Conservation (phyloP, 2,329 filamentous ascomycete species). For the Aspergillus flavus region DNA sequence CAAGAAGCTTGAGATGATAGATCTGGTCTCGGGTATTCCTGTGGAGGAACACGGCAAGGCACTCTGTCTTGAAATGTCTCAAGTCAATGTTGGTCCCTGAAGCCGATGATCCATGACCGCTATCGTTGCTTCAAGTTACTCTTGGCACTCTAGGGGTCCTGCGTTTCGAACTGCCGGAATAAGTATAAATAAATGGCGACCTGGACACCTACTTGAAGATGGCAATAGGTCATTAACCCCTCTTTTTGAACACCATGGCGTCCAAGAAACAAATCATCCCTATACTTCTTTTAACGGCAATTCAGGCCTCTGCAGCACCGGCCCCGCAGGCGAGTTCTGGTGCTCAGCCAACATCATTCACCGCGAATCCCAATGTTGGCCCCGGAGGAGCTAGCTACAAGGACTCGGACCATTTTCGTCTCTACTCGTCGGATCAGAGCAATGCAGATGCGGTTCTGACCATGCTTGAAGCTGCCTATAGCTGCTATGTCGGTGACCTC, state of each 20-base stretch:
- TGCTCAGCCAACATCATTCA: constrained; percentile 6
- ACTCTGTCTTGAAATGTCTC: background rate
- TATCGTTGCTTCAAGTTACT: background rate
- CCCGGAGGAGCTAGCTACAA: constrained; percentile 10
- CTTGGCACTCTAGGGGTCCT: background rate
- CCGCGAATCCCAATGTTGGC: constrained; percentile 13
- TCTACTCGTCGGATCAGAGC: constrained; percentile 8
- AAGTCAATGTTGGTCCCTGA: background rate
- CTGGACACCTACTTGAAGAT: background rate
- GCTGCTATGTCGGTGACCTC: constrained; percentile 13
- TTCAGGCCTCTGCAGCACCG: background rate
- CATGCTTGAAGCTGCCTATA: constrained; percentile 16
- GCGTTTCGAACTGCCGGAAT: background rate
- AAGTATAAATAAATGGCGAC: background rate
- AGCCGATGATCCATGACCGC: background rate
- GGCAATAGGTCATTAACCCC: background rate
- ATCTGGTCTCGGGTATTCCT: background rate
- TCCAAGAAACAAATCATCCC: background rate
- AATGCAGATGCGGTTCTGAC: background rate
- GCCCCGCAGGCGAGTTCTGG: background rate
- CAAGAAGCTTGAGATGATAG: background rate
- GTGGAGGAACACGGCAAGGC: background rate
- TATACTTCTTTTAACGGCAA: background rate
- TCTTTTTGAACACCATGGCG: background rate
- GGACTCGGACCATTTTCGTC: constrained; percentile 15